Evolutionary conservation across 345 rosid species (phyloP), one percentile per base, ranked within the genome.

Genomic region (Dovyalis caffra): DNA sequence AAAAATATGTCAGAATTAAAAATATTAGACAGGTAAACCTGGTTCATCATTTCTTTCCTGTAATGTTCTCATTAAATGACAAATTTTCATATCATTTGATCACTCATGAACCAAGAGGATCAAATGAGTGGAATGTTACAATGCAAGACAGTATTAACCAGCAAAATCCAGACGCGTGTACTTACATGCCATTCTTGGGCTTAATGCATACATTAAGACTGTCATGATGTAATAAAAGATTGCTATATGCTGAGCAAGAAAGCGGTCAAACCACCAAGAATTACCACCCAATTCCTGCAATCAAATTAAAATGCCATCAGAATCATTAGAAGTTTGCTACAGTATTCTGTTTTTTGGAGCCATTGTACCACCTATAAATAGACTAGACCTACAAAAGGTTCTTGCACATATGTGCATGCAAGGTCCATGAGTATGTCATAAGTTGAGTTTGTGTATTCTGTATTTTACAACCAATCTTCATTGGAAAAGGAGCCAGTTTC

Each of bases 111-210:
- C n/a, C 23, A 6, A 49, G 23, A 58, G 1, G 57, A 56, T 35
- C 0, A 10, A 21, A 69, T 37, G 31, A 64, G 25, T 29, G 57
- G 7, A 63, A 37, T 61, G 47, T 20, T 63, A 58, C 14, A 45
- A 65, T 38, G 72, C 63, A 73, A 8, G 23, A 38, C 58, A 16
- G 31, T 45, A 18, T 38, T 45, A 65, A 9, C 53, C 26, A 70
- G 18, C 21, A 26, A 74, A 74, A 33, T 28, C 64, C 58, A 70
- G 56, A 64, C 68, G 43, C 12, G 11, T 6, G 28, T 62, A 86
- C 98, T 89, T 87, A 95, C 98, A 93, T 79, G 99, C 98, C 99
- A 93, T 95, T 84, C 99, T 88, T 45, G 99, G 99, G 86, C 99
- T 95, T 69, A 95, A 0, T 31, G 87, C 83, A 81, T 95, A 95